Percentiles rank a stretch among this genome's conserved stretches.
Conservation (phyloP, 2,329 filamentous ascomycete genomes). For the Emmonsiellopsis sp. region DNA sequence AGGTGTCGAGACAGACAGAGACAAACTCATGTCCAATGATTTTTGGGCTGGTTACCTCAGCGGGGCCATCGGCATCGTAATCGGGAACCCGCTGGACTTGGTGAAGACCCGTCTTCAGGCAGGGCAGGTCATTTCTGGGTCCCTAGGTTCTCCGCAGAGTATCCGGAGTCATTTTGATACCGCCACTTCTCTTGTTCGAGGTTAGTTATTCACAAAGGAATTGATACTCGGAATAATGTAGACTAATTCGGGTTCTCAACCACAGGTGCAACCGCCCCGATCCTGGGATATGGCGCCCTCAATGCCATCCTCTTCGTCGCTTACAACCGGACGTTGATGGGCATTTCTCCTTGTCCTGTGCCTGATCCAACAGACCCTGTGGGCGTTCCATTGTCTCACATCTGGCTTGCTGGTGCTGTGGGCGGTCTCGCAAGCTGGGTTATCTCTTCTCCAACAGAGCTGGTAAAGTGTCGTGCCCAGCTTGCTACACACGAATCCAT, state of each 20-base stretch:
- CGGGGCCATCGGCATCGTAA: slow-evolving; percentile 74
- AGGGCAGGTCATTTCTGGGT: slow-evolving; percentile 25
- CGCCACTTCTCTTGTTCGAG: slow-evolving; percentile 29
- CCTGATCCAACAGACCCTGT: slow-evolving; percentile 35
- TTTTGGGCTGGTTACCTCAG: slow-evolving; percentile 92
- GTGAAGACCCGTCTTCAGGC: slow-evolving; percentile 77
- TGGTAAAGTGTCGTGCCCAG: slow-evolving; percentile 84
- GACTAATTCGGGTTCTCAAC: slow-evolving; percentile 5
- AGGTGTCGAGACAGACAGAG: slow-evolving; percentile 1
- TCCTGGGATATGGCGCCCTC: slow-evolving; percentile 81
- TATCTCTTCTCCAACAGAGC: slow-evolving; percentile 78
- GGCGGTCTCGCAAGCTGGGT: slow-evolving; percentile 80
- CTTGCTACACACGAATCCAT: slow-evolving; percentile 40
- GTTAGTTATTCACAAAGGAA: slow-evolving; percentile 14
- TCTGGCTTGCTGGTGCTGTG: slow-evolving; percentile 70
- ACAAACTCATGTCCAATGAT: slow-evolving; percentile 62
- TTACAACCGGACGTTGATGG: slow-evolving; percentile 72
- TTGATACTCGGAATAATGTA: neutral
- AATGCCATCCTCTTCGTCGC: slow-evolving; percentile 85
- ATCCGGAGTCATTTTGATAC: slow-evolving; percentile 25
- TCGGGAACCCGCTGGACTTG: slow-evolving; percentile 78
- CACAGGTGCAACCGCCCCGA: slow-evolving; percentile 69
- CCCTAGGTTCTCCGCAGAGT: slow-evolving; percentile 17
- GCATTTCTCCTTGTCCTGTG: slow-evolving; percentile 41
- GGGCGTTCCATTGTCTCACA: slow-evolving; percentile 50